phyloP scores from a whole-genome alignment of 2,329 filamentous ascomycete genomes.

The Knufia fluminis region DNA sequence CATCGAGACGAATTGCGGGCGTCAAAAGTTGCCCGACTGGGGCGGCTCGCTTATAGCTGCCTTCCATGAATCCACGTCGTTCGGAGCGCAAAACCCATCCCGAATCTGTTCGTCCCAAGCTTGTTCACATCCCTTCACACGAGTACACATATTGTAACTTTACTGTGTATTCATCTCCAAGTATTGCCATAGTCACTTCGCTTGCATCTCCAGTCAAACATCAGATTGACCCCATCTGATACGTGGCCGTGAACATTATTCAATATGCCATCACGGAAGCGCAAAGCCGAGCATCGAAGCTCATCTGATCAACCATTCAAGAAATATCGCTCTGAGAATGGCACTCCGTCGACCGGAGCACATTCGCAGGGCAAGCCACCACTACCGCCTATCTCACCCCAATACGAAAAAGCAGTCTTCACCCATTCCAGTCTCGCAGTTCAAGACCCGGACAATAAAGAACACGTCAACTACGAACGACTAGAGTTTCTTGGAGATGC shows the following conservation, averaged over 20 bases:
- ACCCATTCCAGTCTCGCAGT: conserved; percentile 15
- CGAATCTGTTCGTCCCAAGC: too few species aligned
- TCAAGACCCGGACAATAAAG: conserved; percentile 38
- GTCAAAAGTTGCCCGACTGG: not conserved
- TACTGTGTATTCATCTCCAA: too few species aligned
- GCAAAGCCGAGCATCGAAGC: conserved; percentile 1
- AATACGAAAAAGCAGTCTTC: conserved; percentile 17
- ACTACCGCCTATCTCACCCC: conserved; percentile 15
- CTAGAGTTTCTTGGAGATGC: conserved; percentile 87
- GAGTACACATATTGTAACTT: too few species aligned
- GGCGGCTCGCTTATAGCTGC: not conserved
- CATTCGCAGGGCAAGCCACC: conserved; percentile 11
- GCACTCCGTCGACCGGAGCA: conserved; percentile 10
- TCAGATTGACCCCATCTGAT: too few species aligned
- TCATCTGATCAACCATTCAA: not conserved
- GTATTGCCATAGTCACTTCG: too few species aligned
- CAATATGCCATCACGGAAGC: conserved; percentile 4
- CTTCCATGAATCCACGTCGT: not conserved
- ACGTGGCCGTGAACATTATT: not conserved
- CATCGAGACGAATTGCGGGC: not conserved
- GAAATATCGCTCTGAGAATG: conserved; percentile 7
- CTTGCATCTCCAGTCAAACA: too few species aligned
- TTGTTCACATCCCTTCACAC: too few species aligned
- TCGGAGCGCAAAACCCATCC: too few species aligned
- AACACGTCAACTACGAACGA: conserved; percentile 57